Evolutionary conservation across 192 early-diverging fungal species (phyloP).

Genomic region (Spizellomyces sp.): DNA sequence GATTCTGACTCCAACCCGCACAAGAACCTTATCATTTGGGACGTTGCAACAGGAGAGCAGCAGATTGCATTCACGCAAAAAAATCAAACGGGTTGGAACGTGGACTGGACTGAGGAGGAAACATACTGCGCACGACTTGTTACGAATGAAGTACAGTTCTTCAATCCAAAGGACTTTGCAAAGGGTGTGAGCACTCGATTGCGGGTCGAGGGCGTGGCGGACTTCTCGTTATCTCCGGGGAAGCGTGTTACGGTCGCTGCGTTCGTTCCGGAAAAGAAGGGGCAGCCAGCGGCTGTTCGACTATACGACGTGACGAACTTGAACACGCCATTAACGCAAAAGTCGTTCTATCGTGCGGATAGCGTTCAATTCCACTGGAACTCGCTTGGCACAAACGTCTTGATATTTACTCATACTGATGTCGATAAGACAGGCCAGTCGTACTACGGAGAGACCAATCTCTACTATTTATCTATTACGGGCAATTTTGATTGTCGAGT

Average conservation of each 20-base stretch:
- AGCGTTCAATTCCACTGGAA: conserved; percentile 94
- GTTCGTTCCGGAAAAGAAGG: conserved; percentile 82
- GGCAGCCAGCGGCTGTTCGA: conserved; percentile 79
- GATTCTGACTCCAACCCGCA: conserved; percentile 65
- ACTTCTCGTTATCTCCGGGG: conserved; percentile 90
- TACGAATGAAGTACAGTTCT: conserved; percentile 88
- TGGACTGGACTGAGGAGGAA: conserved; percentile 96
- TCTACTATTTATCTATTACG: conserved; percentile 88
- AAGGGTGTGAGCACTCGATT: conserved; percentile 57
- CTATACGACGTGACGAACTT: conserved; percentile 84
- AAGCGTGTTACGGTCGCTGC: conserved; percentile 79
- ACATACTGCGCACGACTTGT: conserved; percentile 81
- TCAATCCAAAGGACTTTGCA: conserved; percentile 62
- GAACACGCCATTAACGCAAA: conserved; percentile 71
- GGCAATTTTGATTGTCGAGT: conserved; percentile 95
- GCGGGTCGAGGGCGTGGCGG: conserved; percentile 78
- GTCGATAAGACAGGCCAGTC: conserved; percentile 93
- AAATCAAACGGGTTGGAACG: conserved; percentile 74
- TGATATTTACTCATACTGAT: conserved; percentile 93
- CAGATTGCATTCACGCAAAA: conserved; percentile 81
- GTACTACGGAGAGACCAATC: conserved; percentile 96
- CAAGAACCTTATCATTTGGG: conserved; percentile 83
- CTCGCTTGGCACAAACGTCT: conserved; percentile 70
- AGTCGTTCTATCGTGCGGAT: conserved; percentile 96
- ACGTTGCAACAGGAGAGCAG: conserved; percentile 69